Evolutionary conservation across 345 rosid species (phyloP).

Genomic region (Turnera subulata): DNA sequence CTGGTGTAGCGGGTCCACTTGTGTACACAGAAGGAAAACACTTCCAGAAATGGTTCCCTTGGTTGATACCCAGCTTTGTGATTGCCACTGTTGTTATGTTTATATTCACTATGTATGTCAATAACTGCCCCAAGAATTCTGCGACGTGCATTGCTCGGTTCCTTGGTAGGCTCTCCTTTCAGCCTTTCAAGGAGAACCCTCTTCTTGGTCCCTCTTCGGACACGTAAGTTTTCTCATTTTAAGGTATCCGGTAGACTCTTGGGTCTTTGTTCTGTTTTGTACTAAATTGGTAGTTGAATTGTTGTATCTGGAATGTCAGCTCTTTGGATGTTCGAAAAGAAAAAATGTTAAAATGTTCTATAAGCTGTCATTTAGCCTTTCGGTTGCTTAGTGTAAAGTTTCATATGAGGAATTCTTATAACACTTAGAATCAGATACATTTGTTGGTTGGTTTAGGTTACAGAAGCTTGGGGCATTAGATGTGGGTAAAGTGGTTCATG

Average conservation of each 20-base stretch:
- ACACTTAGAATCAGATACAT: no score
- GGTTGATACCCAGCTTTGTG: conserved; percentile 76
- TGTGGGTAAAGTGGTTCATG: conserved; percentile 52
- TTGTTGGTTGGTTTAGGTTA: conserved; percentile 38
- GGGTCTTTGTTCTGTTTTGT: no score
- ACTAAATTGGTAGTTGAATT: no score
- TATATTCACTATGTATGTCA: conserved; percentile 78
- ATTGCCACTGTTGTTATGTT: conserved; percentile 60
- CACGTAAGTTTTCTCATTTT: conserved; percentile 46
- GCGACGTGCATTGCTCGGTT: conserved; percentile 58
- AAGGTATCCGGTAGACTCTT: no score
- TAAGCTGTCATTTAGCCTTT: no score
- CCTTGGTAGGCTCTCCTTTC: conserved; percentile 87
- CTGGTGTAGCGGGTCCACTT: conserved; percentile 23
- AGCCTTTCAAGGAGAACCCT: conserved; percentile 80
- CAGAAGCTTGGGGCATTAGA: conserved; percentile 70
- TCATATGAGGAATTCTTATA: no score
- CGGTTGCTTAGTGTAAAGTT: no score
- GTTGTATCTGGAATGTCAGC: no score
- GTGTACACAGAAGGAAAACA: conserved; percentile 47
- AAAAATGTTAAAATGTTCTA: no score
- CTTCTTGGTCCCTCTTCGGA: conserved; percentile 85
- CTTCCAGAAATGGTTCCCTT: conserved; percentile 62
- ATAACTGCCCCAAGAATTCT: conserved; percentile 78
- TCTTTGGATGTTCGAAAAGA: no score